phyloP scores from a whole-genome alignment of 805 yeast genomes.

The Debaryomyces hansenii region DNA sequence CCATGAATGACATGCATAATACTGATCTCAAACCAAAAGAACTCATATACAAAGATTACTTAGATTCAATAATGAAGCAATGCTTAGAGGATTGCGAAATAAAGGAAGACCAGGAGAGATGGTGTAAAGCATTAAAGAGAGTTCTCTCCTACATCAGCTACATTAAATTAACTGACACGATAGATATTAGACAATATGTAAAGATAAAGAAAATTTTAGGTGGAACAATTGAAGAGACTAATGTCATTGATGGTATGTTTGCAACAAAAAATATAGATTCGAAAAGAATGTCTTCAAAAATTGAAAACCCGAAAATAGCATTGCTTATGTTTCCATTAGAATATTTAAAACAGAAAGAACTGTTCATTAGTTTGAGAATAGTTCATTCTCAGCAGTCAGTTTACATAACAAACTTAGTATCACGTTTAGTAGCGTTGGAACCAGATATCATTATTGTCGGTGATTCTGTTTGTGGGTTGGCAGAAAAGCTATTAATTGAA shows the following conservation, averaged over 20 bases:
- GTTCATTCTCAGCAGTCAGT: slow-evolving; percentile 86
- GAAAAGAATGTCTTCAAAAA: slow-evolving; percentile 67
- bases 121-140: slow-evolving; percentile 56
- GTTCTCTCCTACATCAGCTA: slow-evolving; percentile 56
- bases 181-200: slow-evolving; percentile 86
- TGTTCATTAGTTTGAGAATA: slow-evolving; percentile 78
- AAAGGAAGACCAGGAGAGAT: slow-evolving; percentile 43
- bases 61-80: slow-evolving; percentile 56
- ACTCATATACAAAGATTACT: slow-evolving; percentile 37
- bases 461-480: slow-evolving; percentile 79
- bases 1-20: not conserved
- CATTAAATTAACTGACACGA: slow-evolving; percentile 67
- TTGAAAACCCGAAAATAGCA: slow-evolving; percentile 72
- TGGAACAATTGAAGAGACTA: slow-evolving; percentile 60
- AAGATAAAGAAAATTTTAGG: slow-evolving; percentile 86
- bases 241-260: slow-evolving; percentile 71
- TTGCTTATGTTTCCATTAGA: slow-evolving; percentile 88
- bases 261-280: slow-evolving; percentile 83
- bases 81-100: slow-evolving; percentile 62
- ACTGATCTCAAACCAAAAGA: not conserved
- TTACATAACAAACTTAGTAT: slow-evolving; percentile 76
- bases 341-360: slow-evolving; percentile 73
- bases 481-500: slow-evolving; percentile 66
- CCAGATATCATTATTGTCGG: slow-evolving; percentile 82
- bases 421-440: slow-evolving; percentile 68